phyloP scores from a whole-genome alignment of 768 basidiomycete species.

The Boletus insuetus region DNA sequence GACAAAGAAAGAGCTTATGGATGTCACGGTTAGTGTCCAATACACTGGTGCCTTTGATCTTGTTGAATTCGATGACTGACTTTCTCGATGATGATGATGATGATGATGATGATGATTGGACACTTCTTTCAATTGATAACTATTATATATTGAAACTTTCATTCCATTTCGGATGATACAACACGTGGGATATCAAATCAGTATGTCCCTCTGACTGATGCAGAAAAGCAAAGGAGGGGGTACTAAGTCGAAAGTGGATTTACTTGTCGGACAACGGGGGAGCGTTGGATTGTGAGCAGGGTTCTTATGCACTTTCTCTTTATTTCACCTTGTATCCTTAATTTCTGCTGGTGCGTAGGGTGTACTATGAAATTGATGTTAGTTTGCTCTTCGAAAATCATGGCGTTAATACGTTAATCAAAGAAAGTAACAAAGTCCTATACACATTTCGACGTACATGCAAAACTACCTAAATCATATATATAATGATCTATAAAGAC shows the following conservation, averaged over 20 bases:
- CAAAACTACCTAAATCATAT: background rate
- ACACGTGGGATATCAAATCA: conserved; percentile 17
- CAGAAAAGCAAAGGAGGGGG: conserved; percentile 39
- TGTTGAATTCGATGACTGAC: conserved; percentile 12
- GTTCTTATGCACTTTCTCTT: too few relatives aligned
- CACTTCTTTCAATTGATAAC: background rate
- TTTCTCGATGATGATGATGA: background rate
- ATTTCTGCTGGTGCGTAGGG: too few relatives aligned
- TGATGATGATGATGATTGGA: background rate
- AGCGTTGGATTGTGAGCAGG: too few relatives aligned
- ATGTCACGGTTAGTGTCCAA: conserved; percentile 61
- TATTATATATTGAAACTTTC: background rate
- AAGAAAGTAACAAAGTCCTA: background rate
- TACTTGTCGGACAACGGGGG: too few relatives aligned
- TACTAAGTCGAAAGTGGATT: conserved; percentile 8
- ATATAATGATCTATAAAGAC: conserved; percentile 20
- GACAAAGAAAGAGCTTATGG: conserved; percentile 65
- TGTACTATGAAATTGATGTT: too few relatives aligned
- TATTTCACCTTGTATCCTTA: too few relatives aligned
- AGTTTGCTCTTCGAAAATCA: too few relatives aligned
- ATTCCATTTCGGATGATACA: background rate
- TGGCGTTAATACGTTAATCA: too few relatives aligned
- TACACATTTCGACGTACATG: background rate
- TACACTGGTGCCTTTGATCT: conserved; percentile 5
- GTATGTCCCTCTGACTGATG: conserved; percentile 74